phyloP scores from a whole-genome alignment of 108 stramenopile genomes.

The Cyclotella sp. region DNA sequence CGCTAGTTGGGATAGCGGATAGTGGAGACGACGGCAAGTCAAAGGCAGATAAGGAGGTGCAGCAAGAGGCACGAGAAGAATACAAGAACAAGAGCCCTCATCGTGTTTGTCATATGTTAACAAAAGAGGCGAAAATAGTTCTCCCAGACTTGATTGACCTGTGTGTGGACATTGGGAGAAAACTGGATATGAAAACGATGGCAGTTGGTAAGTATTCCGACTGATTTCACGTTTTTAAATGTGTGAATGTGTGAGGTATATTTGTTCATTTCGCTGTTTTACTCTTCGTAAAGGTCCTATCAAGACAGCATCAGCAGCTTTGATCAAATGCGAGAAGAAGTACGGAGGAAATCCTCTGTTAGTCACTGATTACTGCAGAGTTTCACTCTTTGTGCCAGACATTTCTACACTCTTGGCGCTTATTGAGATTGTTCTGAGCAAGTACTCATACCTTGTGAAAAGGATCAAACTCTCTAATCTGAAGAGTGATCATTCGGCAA shows the following conservation, averaged over 20 bases:
- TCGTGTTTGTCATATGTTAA: slow-evolving; percentile 36
- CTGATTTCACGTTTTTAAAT: neutral
- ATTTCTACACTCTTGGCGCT: slow-evolving; percentile 46
- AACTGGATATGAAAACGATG: slow-evolving; percentile 36
- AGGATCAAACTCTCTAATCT: slow-evolving; percentile 46
- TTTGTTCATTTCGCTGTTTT: neutral
- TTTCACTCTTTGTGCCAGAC: slow-evolving; percentile 41
- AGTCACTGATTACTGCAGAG: slow-evolving; percentile 47
- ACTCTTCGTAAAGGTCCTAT: slow-evolving; percentile 20
- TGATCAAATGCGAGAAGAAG: slow-evolving; percentile 42
- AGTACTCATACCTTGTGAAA: slow-evolving; percentile 24
- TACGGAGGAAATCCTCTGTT: slow-evolving; percentile 51
- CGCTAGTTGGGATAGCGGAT: slow-evolving; percentile 44
- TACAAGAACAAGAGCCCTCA: slow-evolving; percentile 36
- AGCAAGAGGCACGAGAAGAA: slow-evolving; percentile 26
- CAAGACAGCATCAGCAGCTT: slow-evolving; percentile 37
- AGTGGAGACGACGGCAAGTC: slow-evolving; percentile 31
- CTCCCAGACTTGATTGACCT: slow-evolving; percentile 38
- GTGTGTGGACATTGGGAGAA: slow-evolving; percentile 34
- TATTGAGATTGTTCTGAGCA: slow-evolving; percentile 45
- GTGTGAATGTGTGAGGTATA: neutral
- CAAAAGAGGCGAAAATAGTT: slow-evolving; percentile 33
- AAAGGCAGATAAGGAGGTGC: slow-evolving; percentile 24
- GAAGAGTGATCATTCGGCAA: slow-evolving; percentile 28
- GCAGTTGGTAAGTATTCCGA: slow-evolving; percentile 21